Evolutionary conservation across 179 eudicot genomes (phyloP), one percentile per base, ranked within the genome.

Genomic region (Dionaea muscipula): DNA sequence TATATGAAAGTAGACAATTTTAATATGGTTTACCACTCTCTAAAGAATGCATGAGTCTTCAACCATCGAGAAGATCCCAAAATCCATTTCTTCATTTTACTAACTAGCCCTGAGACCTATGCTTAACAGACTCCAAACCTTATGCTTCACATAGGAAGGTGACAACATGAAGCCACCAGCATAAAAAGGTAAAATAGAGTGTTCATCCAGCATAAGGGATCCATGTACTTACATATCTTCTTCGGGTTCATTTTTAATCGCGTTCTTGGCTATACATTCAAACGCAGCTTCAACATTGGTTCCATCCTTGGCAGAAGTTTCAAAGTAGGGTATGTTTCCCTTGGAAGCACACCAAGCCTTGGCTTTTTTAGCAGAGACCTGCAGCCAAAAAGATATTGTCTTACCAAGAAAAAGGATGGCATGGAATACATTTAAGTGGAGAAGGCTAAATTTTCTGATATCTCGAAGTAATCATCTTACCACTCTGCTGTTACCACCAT

Each of bases 291-390:
- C 86, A 25, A 83, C 86, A 65, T 83, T 80, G 27, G 77, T 66
- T 17, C 90, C 86, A 18, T 77, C 90, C 70, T 83, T 83, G 7
- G 90, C 90, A 64, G 90, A 82, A 46, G 90, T 82, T 65, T 82
- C 90, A 19, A 80, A 82, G 72, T 77, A 82, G 59, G 90, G 90
- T 59, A 83, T 83, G 69, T 75, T 77, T 41, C 90, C 86, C 72
- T 83, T 83, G 17, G 85, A 75, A 21, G 90, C 86, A 61, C 90
- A 83, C 90, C 90, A 83, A 47, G 90, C 86, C 72, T 73, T 75
- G 13, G 90, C 90, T 62, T 83, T 83, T 76, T 85, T 85, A 51
- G 77, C 80, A 36, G 89, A 82, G 47, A 84, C 94, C 94, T 82
- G 56, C 12, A 63, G 14, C 48, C 52, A 40, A 24, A 51, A 48